Percentiles rank a stretch among this genome's conserved stretches.
Evolutionary conservation across 306 rosid genomes (phyloP).

Genomic region (Cucumis hystrix): DNA sequence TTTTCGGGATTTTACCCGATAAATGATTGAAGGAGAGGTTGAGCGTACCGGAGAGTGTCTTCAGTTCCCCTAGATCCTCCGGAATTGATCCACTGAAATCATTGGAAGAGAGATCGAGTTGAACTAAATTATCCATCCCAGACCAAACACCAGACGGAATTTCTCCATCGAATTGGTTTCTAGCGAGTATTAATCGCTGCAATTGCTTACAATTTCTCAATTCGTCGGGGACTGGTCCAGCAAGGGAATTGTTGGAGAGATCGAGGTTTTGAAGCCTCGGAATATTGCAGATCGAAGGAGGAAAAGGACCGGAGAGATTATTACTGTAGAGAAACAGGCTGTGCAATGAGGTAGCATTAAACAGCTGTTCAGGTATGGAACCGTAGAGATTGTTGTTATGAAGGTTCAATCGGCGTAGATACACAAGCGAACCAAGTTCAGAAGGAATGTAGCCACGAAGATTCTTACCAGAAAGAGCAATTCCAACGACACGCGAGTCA

Average conservation of each 20-base stretch:
- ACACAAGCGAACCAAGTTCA: constrained; percentile 62
- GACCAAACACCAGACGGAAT: constrained; percentile 62
- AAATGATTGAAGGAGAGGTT: constrained; percentile 80
- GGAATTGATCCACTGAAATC: constrained; percentile 55
- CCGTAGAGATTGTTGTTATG: constrained; percentile 66
- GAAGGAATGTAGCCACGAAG: constrained; percentile 90
- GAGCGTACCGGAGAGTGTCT: constrained; percentile 66
- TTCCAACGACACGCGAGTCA: constrained; percentile 71
- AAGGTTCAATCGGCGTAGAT: constrained; percentile 79
- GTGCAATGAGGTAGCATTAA: constrained; percentile 81
- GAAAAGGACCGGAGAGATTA: constrained; percentile 69
- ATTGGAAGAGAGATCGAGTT: constrained; percentile 70
- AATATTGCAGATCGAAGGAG: constrained; percentile 52
- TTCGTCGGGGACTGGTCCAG: constrained; percentile 36
- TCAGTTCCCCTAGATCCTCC: constrained; percentile 36
- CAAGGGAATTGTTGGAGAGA: constrained; percentile 67
- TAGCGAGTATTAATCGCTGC: constrained; percentile 55
- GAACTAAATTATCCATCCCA: constrained; percentile 29
- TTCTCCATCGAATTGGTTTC: constrained; percentile 48
- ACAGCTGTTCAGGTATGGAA: constrained; percentile 61
- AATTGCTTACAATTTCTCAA: constrained; percentile 46
- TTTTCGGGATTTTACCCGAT: constrained; percentile 52
- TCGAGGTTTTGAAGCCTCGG: constrained; percentile 79
- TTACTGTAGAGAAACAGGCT: constrained; percentile 71
- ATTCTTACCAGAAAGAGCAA: constrained; percentile 51